Evolutionary conservation across 2,329 filamentous ascomycete species (phyloP), one percentile per base, ranked within the genome.

Genomic region (Colletotrichum ledebouriae): DNA sequence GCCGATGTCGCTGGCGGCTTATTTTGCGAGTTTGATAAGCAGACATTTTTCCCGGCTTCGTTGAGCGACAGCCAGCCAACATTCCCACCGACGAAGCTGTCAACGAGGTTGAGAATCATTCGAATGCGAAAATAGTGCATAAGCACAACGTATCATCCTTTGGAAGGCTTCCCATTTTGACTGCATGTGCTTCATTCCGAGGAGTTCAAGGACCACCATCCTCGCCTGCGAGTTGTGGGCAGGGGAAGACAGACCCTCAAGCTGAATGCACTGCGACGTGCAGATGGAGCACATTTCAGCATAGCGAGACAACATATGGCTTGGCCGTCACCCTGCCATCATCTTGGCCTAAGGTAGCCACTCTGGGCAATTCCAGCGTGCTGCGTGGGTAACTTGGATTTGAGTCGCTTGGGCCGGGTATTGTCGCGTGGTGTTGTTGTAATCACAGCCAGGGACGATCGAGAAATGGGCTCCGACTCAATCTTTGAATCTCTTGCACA

Each of bases 1-100:
- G 64, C 59, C 52, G 64, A 59, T 63, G 37, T 63, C 52, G 59
- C 46, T 25, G 41, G 13, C 34, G 37, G 29, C 25, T 15, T 37
- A 22, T 53, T 25, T 49, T 39, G 46, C 3, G 13, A 37, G 25
- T 50, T 49, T 34, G 20, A 22, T 25, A 33, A 29, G 13, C 7
- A 13, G 44, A 44, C 57, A 50, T 29, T 29, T 29, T 29, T 5
- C 25, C 25, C 3, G 25, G 25, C 4, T 29, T 29, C 25, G 25
- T 29, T 6, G 25, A 4, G 25, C 25, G 25, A 29, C 25, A 29
- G 25, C 25, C 6, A 4, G 25, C 25, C 25, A 29, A 29, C 25
- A 29, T 29, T 29, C 2, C 25, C 4, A 29, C 6, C 5, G 25
- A 29, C 25, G 25, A 5, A 5, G 25, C 25, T 6, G 25, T 6